Evolutionary conservation across 176 grass and related monocot species (phyloP).

Genomic region (Aegilops tauschii): DNA sequence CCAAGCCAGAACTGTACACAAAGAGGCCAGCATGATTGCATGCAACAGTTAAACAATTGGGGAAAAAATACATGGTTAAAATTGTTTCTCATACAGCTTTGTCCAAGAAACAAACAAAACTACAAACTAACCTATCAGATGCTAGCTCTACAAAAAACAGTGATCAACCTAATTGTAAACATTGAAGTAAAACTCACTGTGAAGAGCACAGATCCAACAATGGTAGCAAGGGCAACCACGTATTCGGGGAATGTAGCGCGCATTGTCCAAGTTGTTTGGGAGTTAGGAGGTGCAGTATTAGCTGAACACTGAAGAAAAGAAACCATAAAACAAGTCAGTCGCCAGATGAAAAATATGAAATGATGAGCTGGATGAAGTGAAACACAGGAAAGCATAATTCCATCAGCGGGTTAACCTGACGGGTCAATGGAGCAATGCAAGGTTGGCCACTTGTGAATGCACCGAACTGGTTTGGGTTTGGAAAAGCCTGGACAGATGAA

Average conservation of each 20-base stretch:
- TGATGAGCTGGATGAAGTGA: neutral
- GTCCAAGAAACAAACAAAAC: neutral
- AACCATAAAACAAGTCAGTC: constrained; percentile 7
- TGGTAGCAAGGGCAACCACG: constrained; percentile 92
- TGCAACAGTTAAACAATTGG: neutral
- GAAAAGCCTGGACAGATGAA: constrained; percentile 67
- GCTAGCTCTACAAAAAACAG: neutral
- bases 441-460: constrained; percentile 76
- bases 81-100: neutral
- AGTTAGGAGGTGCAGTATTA: constrained; percentile 57
- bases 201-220: constrained; percentile 97
- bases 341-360: constrained; percentile 13
- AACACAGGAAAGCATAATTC: neutral
- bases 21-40: neutral
- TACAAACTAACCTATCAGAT: neutral
- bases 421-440: constrained; percentile 49
- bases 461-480: constrained; percentile 47
- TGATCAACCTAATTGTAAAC: neutral
- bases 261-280: constrained; percentile 96
- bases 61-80: neutral
- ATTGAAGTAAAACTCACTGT: constrained; percentile 50
- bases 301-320: constrained; percentile 67
- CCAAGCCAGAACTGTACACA: neutral
- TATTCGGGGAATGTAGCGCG: constrained; percentile 93
- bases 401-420: constrained; percentile 36